These are phyloP conservation scores for Candida nonsorbophila DNA, from an alignment of 805 yeast genomes.

Conservation along the genomic window DNA sequence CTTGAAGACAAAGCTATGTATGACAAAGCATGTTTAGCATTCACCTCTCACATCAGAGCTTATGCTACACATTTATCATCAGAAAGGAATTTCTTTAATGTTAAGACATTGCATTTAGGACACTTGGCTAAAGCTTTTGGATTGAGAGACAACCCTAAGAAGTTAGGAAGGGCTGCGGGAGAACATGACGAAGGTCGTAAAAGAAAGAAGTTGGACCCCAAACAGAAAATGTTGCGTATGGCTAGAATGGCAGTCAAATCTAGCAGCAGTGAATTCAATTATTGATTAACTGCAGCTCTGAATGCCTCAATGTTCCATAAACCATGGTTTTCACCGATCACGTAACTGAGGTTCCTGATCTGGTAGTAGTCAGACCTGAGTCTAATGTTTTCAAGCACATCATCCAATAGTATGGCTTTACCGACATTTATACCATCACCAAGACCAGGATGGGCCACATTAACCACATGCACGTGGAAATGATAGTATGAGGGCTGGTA, in stretches of 20 bases:
- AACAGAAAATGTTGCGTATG: conserved; percentile 67
- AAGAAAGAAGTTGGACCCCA: conserved; percentile 58
- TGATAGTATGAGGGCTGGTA: conserved; percentile 96
- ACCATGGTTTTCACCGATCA: conserved; percentile 71
- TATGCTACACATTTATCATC: conserved; percentile 87
- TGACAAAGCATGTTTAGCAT: conserved; percentile 71
- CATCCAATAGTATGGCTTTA: conserved; percentile 76
- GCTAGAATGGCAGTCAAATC: conserved; percentile 66
- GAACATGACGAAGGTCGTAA: conserved; percentile 21
- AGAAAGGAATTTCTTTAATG: conserved; percentile 78
- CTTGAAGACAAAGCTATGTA: conserved; percentile 60
- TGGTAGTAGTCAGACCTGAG: conserved; percentile 55
- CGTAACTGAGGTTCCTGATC: conserved; percentile 55
- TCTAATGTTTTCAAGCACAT: conserved; percentile 66
- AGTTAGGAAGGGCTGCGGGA: conserved; percentile 47
- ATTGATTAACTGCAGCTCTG: conserved; percentile 14
- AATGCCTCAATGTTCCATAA: conserved; percentile 48
- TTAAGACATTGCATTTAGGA: conserved; percentile 82
- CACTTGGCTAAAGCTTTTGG: conserved; percentile 96
- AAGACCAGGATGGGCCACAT: conserved; percentile 61
- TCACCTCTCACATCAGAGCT: conserved; percentile 86
- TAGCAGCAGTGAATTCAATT: conserved; percentile 72
- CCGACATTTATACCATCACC: conserved; percentile 70
- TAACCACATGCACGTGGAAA: conserved; percentile 87
- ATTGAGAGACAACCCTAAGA: conserved; percentile 89